phyloP scores from a whole-genome alignment of 2,329 filamentous ascomycete genomes.

The Chaetothyriales sp. region DNA sequence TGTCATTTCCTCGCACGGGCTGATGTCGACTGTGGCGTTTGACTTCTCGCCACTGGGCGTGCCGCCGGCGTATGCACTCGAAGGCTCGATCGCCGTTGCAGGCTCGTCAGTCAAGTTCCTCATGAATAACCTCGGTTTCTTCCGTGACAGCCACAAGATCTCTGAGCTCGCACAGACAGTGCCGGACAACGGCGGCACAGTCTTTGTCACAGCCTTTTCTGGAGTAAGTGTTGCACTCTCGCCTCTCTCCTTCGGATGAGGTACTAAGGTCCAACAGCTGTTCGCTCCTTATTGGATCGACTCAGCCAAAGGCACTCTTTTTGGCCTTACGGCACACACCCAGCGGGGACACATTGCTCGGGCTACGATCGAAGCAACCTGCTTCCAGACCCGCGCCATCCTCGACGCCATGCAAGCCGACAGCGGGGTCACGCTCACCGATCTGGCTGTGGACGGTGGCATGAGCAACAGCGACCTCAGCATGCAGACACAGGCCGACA shows the following conservation, averaged over 20 bases:
- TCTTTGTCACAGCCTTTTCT: constrained; percentile 68
- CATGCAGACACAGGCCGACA: constrained; percentile 69
- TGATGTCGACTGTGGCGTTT: constrained; percentile 63
- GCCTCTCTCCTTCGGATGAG: not conserved
- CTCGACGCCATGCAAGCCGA: constrained; percentile 70
- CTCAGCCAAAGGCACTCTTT: constrained; percentile 63
- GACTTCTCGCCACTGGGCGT: constrained; percentile 46
- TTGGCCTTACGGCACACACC: constrained; percentile 63
- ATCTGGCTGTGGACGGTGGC: constrained; percentile 62
- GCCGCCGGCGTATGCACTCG: constrained; percentile 53
- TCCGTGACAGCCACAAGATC: constrained; percentile 38
- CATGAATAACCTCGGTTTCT: constrained; percentile 42
- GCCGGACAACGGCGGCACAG: constrained; percentile 56
- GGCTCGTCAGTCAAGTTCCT: constrained; percentile 56
- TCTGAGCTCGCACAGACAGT: constrained; percentile 42
- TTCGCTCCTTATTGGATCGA: constrained; percentile 81
- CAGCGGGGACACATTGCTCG: constrained; percentile 63
- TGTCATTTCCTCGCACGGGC: constrained; percentile 58
- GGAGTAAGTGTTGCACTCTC: constrained; percentile 25
- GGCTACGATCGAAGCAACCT: constrained; percentile 67
- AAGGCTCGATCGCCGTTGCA: constrained; percentile 60
- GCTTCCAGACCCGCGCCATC: constrained; percentile 71
- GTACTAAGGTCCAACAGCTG: constrained; percentile 23
- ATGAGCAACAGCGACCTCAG: constrained; percentile 65
- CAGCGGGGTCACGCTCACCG: constrained; percentile 52